Evolutionary conservation across 805 yeast species (phyloP).

Genomic region (Nakazawaea ernobii): DNA sequence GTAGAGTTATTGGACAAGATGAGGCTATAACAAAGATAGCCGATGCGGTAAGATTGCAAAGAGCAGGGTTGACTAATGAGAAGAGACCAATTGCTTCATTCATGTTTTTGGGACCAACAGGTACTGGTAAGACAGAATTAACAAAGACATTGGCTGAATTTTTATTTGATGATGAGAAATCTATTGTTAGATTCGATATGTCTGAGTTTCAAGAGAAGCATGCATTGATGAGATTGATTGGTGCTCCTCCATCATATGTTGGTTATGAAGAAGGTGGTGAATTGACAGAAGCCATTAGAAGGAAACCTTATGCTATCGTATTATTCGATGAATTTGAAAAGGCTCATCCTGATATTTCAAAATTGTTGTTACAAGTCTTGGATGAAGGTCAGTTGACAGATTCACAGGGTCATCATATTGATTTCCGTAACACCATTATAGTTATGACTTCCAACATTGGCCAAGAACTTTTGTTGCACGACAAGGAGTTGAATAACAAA

Average conservation of each 20-base stretch:
- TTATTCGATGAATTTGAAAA: conserved; percentile 95
- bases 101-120: conserved; percentile 96
- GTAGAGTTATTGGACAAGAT: conserved; percentile 90
- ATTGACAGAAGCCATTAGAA: conserved; percentile 89
- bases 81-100: conserved; percentile 95
- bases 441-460: conserved; percentile 98
- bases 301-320: conserved; percentile 91
- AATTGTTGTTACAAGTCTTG: conserved; percentile 81
- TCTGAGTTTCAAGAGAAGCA: conserved; percentile 96
- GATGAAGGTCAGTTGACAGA: conserved; percentile 96
- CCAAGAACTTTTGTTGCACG: conserved; percentile 77
- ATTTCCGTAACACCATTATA: conserved; percentile 89
- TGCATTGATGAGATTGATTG: conserved; percentile 83
- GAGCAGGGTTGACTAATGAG: conserved; percentile 94
- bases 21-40: conserved; percentile 87
- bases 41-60: conserved; percentile 91
- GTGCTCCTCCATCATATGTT: conserved; percentile 98
- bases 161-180: conserved; percentile 79
- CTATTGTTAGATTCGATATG: conserved; percentile 94
- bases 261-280: conserved; percentile 97
- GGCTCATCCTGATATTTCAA: conserved; percentile 94
- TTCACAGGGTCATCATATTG: conserved; percentile 90
- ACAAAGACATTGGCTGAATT: conserved; percentile 92
- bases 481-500: conserved; percentile 43
- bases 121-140: conserved; percentile 96